Evolutionary conservation across 768 basidiomycete genomes (phyloP).

Genomic region (Punctularia strigosozonata): DNA sequence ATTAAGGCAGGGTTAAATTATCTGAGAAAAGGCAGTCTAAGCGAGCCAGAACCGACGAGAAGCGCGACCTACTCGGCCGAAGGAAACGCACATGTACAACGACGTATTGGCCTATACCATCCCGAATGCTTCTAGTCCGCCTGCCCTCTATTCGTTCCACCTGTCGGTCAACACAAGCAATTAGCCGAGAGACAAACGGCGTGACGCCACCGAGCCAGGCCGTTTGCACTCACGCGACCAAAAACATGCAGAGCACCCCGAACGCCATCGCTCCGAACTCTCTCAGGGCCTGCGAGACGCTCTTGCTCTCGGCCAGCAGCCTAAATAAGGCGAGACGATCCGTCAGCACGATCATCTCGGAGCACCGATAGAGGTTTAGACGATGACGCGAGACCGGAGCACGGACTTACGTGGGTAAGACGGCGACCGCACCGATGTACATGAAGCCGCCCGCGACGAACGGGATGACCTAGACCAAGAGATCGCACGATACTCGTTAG

Average conservation of each 20-base stretch:
- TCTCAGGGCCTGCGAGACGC: constrained; percentile 78
- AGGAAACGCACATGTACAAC: too few species aligned
- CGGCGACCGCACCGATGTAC: constrained; percentile 89
- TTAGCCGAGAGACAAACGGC: constrained; percentile 7
- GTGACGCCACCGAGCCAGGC: constrained; percentile 3
- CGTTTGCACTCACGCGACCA: constrained; percentile 68
- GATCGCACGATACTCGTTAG: constrained; percentile 9
- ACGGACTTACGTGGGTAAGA: constrained; percentile 70
- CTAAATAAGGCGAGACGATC: constrained; percentile 27
- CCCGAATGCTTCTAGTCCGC: too few species aligned
- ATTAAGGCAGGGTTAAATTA: too few species aligned
- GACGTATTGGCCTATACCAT: too few species aligned
- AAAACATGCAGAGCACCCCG: constrained; percentile 85
- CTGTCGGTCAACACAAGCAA: constrained; percentile 23
- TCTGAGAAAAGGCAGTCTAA: too few species aligned
- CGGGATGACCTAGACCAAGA: constrained; percentile 57
- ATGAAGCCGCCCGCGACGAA: constrained; percentile 88
- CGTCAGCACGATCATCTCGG: too few species aligned
- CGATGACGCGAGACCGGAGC: constrained; percentile 2
- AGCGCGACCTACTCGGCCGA: too few species aligned
- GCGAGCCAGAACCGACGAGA: too few species aligned
- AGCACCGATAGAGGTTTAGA: too few species aligned
- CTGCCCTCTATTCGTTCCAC: constrained; percentile 59
- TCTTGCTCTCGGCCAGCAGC: constrained; percentile 78
- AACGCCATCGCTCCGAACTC: constrained; percentile 93